Percentiles rank a stretch among this genome's conserved stretches.
phyloP scores from a whole-genome alignment of 2,329 filamentous ascomycete genomes.

The Penicillium psychrosexuale region DNA sequence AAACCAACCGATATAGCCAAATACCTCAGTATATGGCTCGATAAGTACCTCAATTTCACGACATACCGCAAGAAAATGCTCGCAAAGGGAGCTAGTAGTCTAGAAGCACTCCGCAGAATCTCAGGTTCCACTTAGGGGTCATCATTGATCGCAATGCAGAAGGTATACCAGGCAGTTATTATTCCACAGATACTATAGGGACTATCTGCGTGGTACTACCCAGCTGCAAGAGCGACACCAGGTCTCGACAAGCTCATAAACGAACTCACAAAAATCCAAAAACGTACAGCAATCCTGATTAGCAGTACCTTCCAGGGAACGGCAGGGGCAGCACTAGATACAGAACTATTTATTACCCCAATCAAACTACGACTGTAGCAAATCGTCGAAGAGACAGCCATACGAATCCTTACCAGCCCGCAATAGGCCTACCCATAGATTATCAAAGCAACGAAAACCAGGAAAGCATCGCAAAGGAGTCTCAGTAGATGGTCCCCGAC shows the following conservation, averaged over 20 bases:
- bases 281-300: neutral
- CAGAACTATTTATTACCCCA: neutral
- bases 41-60: constrained; percentile 5
- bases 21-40: constrained; percentile 14
- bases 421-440: neutral
- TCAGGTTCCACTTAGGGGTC: neutral
- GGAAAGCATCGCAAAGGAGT: neutral
- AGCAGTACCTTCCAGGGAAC: neutral
- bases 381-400: neutral
- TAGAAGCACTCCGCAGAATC: neutral
- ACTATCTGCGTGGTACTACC: neutral
- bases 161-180: constrained; percentile 4
- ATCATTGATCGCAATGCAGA: neutral
- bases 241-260: neutral
- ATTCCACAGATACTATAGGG: neutral
- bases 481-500: neutral
- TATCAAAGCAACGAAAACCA: neutral
- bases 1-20: neutral
- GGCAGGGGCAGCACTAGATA: neutral
- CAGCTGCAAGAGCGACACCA: neutral
- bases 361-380: constrained; percentile 1
- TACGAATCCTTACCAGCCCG: constrained; percentile 1
- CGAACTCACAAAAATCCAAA: neutral
- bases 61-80: neutral
- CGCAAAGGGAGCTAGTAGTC: constrained; percentile 5